Evolutionary conservation across 2,329 filamentous ascomycete genomes (phyloP), one percentile per base, ranked within the genome.

Genomic region (Fusarium sulawesiense): DNA sequence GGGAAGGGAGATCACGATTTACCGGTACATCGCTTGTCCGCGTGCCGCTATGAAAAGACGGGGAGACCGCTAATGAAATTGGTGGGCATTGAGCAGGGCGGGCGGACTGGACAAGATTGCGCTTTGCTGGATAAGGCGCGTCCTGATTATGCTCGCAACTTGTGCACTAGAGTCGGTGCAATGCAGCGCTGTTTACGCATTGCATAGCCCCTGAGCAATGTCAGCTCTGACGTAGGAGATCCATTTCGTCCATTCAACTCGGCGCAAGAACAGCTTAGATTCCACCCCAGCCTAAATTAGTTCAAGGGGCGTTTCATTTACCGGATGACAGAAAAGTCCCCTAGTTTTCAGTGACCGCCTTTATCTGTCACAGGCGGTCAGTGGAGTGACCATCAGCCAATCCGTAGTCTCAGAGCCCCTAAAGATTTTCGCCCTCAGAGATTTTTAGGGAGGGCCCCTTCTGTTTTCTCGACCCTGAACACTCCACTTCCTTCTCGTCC

Each of bases 161-260:
- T 53, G 49, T 53, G 32, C 49, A 42, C 34, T 34, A 14, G 9
- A 21, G 12, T 11, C 7, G 41, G 58, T 23, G 37, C 58, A 41
- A 25, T 54, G 32, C 47, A 47, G 13, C 21, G 41, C 41, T 53
- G 49, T 53, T 34, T 34, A 53, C 20, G 49, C 49, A 53, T 53
- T 41, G 13, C 49, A 53, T 53, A 53, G 49, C 49, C 49, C 49
- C 49, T 53, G 49, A 53, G 49, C 23, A 53, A 53, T 42, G 45
- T 55, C 20, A 65, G 34, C 44, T 55, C 42, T 66, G 63, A 66
- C 63, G 63, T 66, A 66, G 30, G 14, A 2, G 30, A 56, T 61
- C 32, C 25, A 40, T 27, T 7, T 25, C 8, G 12, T n/a, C 21
- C 12, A 30, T 54, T 25, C n/a, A 29, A 59, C 54, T 59, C 48